Base-by-base conservation (phyloP, 805 yeast genomes). In the Ogataea parapolymorpha region DNA sequence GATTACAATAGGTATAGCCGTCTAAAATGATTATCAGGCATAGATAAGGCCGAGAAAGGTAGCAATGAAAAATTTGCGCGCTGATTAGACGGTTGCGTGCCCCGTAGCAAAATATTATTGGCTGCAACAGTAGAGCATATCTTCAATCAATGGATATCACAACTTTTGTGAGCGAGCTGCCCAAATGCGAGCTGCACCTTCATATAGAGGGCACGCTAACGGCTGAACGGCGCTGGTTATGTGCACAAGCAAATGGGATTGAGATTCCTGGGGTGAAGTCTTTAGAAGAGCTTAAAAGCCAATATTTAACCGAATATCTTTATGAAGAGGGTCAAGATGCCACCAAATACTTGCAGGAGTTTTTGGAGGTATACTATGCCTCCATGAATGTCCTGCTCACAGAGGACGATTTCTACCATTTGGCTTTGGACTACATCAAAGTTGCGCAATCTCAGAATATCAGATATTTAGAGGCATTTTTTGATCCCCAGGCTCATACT, bases 401-500 rank as follows among this genome's bases (percentile, higher is more conserved):
- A 4, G 69, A 62, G 35, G 57, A 62, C 32, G 75, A 71, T 55
- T 71, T 70, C 54, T 68, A 64, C 45, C 70, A 70, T 45, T 61
- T 71, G 50, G 74, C 74, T 25, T 60, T 67, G 66, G 72, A 61
- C 32, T 71, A 70, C 52, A 63, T 68, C 54, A 49, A 47, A 20
- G 62, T 58, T 41, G 74, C 74, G 13, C 46, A 59, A 39, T n/a
- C 42, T 10, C 72, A 68, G 53, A 69, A 70, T 3, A 66, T 74
- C 37, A 51, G 55, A 41, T 73, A 70, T 54, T 65, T 71, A 5
- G 75, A 71, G 54, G 74, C 65, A 5, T 71, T 70, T 46, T 71
- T 71, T 39, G 75, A 71, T 41, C 75, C 75, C 11, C 75, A 71
- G 48, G 75, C 71, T 14, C 75, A 71, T 48, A 62, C 69, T 15